Percentiles rank a stretch among this genome's conserved stretches.
Evolutionary conservation across 345 rosid species (phyloP).

Genomic region (Camelina sativa): DNA sequence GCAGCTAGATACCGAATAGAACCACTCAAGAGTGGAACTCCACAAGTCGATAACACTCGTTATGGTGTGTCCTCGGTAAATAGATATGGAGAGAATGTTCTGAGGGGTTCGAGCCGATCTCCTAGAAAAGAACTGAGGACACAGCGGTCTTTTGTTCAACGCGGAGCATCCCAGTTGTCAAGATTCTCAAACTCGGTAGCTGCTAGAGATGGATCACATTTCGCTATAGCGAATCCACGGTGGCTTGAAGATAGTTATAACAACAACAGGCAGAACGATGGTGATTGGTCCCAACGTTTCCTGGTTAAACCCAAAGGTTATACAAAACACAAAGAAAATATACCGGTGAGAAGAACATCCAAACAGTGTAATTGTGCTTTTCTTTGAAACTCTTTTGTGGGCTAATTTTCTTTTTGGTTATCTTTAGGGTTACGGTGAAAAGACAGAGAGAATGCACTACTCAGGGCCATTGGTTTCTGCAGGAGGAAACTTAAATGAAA

Average conservation of each 20-base stretch:
- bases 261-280: constrained; percentile 36
- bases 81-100: constrained; percentile 46
- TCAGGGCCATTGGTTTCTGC: constrained; percentile 74
- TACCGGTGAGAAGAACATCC: constrained; percentile 48
- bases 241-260: constrained; percentile 51
- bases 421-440: constrained; percentile 46
- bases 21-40: constrained; percentile 46
- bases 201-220: constrained; percentile 66
- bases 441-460: constrained; percentile 57
- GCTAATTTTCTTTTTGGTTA: constrained; percentile 3
- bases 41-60: constrained; percentile 40
- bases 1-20: constrained; percentile 48
- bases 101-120: constrained; percentile 37
- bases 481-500: constrained; percentile 79
- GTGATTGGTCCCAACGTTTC: constrained; percentile 61
- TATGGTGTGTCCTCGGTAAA: constrained; percentile 44
- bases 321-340: constrained; percentile 46
- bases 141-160: constrained; percentile 58
- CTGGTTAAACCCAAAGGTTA: constrained; percentile 43
- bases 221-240: constrained; percentile 48
- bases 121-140: constrained; percentile 49
- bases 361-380: not conserved
- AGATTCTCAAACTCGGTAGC: constrained; percentile 86
- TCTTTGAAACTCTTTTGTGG: constrained; percentile 24
- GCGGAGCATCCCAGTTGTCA: constrained; percentile 56